Base-by-base conservation (phyloP, 2,329 filamentous ascomycete genomes). In the Akanthomyces muscarius region DNA sequence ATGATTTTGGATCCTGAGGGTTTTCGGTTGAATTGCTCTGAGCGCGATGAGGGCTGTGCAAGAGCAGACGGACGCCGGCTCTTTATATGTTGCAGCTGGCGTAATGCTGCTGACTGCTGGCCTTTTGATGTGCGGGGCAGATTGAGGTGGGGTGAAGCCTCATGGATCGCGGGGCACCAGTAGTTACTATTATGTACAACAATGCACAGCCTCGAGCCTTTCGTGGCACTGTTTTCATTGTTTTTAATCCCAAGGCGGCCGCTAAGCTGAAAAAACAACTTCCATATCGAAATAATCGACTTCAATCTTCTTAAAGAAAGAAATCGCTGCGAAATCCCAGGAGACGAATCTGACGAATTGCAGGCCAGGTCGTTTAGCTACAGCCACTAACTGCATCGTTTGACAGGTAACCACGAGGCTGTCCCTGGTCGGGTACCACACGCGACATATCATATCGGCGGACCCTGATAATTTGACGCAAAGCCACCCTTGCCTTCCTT, bases 71-170 rank as follows among this genome's bases (percentile, higher is more conserved):
- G 21, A 38, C 10, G n/a, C 42, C 10, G 21, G 14, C 14, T 38
- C 45, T 28, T 41, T 42, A 41, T 59, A 50, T 41, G 21, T n/a
- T 47, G 6, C 54, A 28, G 56, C 44, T 58, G 21, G 51, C 8
- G 44, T 28, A 21, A 23, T 13, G 44, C 21, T 38, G 30, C 38
- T 28, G 38, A 50, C 45, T 38, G 23, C 44, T 59, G 56, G 44
- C 45, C 56, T 59, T 38, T 38, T 25, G 45, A 50, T 41, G 56
- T 59, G 56, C 56, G 45, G 56, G 56, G 56, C 56, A 50, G 56
- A 44, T 14, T 33, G 30, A 48, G 55, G 55, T n/a, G 55, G 56
- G 56, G 56, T 59, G 56, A 59, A 48, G 55, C 38, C 13, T 14
- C 2, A 28, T 23, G 42, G 56, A 59, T 50, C 56, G 56, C 56